These are phyloP conservation scores for Chondrus crispus DNA, from an alignment of 23 red algal species.

Conservation along the genomic window DNA sequence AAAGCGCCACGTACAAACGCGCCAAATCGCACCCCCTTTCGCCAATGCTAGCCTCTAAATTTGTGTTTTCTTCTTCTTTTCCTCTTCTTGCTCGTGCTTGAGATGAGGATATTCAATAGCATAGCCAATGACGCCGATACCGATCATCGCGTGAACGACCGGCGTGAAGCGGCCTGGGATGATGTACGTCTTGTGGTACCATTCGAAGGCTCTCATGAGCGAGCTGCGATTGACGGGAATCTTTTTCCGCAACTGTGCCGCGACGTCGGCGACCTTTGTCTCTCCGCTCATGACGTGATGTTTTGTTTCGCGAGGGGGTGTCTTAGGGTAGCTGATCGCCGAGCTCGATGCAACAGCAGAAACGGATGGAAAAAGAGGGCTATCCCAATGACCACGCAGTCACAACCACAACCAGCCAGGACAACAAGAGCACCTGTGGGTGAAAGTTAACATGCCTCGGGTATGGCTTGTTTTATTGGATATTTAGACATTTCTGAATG, in stretches of 20 bases:
- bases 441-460: no score
- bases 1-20: no score
- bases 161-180: slow-evolving; percentile 44
- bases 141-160: slow-evolving; percentile 76
- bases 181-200: slow-evolving; percentile 79
- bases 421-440: no score
- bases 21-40: no score
- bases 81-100: slow-evolving; percentile 73
- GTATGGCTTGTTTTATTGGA: no score
- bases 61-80: neutral
- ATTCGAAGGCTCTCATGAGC: slow-evolving; percentile 57
- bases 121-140: slow-evolving; percentile 67
- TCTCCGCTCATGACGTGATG: slow-evolving; percentile 52
- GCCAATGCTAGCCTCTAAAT: no score
- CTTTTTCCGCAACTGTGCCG: slow-evolving; percentile 17
- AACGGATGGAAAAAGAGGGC: no score
- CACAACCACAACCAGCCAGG: no score
- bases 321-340: no score
- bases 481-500: no score
- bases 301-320: neutral
- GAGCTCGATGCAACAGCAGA: no score
- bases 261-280: slow-evolving; percentile 57
- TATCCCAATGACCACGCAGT: no score
- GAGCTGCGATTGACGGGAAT: slow-evolving; percentile 46
- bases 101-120: slow-evolving; percentile 84